Base-by-base conservation (phyloP, 2,329 filamentous ascomycete genomes). In the Calonectria hongkongensis region DNA sequence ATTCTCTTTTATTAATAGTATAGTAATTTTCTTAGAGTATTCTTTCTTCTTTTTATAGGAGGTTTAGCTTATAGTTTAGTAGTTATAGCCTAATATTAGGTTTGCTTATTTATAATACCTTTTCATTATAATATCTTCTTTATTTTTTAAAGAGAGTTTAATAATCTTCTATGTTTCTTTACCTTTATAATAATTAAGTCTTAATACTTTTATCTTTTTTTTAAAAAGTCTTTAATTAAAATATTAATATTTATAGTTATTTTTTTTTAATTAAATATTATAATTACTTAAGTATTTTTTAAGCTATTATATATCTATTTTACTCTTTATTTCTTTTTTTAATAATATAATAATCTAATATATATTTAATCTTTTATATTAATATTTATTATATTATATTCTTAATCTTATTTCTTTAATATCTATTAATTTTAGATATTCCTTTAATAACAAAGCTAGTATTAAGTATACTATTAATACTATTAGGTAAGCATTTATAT, bases 401-500 rank as follows among this genome's bases (percentile, higher is more conserved):
- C 15, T 16, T 51, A 51, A 16, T 13, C 21, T 48, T 13, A 13
- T 27, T 25, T 27, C 27, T 28, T 30, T 2, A 18, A 54, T 54
- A 54, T 54, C 8, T 18, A 54, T n/a, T 13, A 27, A 12, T 2
- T 3, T 27, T 2, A 13, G 8, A 12, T 13, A 25, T 48, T 48
- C 5, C 27, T 9, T 48, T 9, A 27, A 27, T 13, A 9, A 5
- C 27, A 27, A 27, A 12, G 13, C 13, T 12, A 54, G n/a, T 33
- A 27, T 50, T 51, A 51, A 8, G 13, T 51, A 30, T 28, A 51
- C 5, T 7, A 51, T 8, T 13, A 18, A 51, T 10, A 51, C 30
- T 13, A 51, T 8, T 30, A 51, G 13, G 25, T 51, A 51, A 15
- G 30, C 30, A 51, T 51, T 51, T 51, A 51, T 51, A 51, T 51